These are phyloP conservation scores for Glaciozyma martinii DNA, from an alignment of 768 basidiomycete genomes.

Conservation along the genomic window DNA sequence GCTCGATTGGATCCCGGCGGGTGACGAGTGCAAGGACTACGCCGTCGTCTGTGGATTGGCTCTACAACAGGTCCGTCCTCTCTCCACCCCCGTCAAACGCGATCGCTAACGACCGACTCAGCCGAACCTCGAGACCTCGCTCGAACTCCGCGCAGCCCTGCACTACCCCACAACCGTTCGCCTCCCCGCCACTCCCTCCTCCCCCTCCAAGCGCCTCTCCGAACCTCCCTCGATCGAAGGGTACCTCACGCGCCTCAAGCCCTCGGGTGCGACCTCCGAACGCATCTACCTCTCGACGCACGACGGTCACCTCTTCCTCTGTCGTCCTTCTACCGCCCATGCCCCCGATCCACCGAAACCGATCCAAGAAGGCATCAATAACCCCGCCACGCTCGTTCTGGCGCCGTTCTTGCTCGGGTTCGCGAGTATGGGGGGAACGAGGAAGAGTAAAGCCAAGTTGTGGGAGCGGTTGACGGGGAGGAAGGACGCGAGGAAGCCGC, in stretches of 20 bases:
- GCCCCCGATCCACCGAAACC: constrained; percentile 54
- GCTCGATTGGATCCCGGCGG: constrained; percentile 78
- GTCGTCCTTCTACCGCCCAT: constrained; percentile 49
- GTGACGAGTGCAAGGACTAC: constrained; percentile 51
- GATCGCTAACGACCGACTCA: background rate
- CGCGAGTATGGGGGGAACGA: constrained; percentile 7
- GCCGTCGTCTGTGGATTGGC: constrained; percentile 16
- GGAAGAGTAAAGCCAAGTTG: constrained; percentile 12
- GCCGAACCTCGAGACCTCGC: constrained; percentile 31
- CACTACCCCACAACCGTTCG: constrained; percentile 52
- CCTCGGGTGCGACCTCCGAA: constrained; percentile 48
- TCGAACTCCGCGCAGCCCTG: constrained; percentile 65
- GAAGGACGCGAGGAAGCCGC: constrained; percentile 13
- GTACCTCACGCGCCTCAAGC: constrained; percentile 58
- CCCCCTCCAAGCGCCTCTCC: constrained; percentile 48
- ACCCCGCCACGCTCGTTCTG: constrained; percentile 26
- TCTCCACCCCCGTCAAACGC: background rate
- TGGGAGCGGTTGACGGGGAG: background rate
- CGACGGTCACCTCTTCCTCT: constrained; percentile 61
- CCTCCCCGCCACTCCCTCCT: constrained; percentile 9
- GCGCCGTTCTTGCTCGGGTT: constrained; percentile 18
- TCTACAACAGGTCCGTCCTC: constrained; percentile 6
- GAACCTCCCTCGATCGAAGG: constrained; percentile 83
- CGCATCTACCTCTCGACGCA: constrained; percentile 61
- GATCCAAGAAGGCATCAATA: constrained; percentile 36